Base-by-base conservation (phyloP, 2,329 filamentous ascomycete genomes). In the Thelonectria rubi region DNA sequence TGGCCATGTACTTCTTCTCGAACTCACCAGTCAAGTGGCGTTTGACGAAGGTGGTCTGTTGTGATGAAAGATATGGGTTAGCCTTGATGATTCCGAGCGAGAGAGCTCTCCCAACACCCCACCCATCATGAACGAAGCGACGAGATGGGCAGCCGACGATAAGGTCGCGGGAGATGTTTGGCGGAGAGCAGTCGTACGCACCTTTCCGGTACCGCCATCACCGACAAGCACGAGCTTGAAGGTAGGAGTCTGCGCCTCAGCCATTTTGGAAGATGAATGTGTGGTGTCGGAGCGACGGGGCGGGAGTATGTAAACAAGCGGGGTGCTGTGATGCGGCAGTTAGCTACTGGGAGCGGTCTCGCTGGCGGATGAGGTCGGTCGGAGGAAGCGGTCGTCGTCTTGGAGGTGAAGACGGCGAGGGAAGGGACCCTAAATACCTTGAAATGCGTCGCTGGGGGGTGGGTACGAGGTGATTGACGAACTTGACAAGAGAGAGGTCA, bases 1-100 rank as follows among this genome's bases (percentile, higher is more conserved):
- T 99, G 76, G 95, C 95, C 81, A 99, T 98, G 86, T 99, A 99
- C 87, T 98, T 99, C 91, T 99, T 99, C 86, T 99, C 95, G 80
- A 99, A 99, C 82, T 99, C 95, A 81, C 95, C 95, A 78, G 95
- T 99, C 89, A 98, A 88, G 85, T 99, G 95, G 79, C 95, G 95
- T 91, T 99, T 99, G 87, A 99, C 95, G 83, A 99, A 99, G 79
- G 95, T 99, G 80, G 95, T 99, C 95, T 99, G 78, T 61, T 49
- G 53, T 45, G 15, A 30, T 43, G 56, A 32, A 42, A 26, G 51
- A 46, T 9, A 51, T 65, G 58, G 67, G 67, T 66, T 63, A 71
- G 67, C 52, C 58, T 54, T 46, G 54, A 49, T 64, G 62, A 51
- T 20, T 43, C 56, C 34, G 47, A 55, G 45, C 26, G 26, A 42